Evolutionary conservation across 176 grass and related monocot species (phyloP).

Genomic region (Themeda triandra): DNA sequence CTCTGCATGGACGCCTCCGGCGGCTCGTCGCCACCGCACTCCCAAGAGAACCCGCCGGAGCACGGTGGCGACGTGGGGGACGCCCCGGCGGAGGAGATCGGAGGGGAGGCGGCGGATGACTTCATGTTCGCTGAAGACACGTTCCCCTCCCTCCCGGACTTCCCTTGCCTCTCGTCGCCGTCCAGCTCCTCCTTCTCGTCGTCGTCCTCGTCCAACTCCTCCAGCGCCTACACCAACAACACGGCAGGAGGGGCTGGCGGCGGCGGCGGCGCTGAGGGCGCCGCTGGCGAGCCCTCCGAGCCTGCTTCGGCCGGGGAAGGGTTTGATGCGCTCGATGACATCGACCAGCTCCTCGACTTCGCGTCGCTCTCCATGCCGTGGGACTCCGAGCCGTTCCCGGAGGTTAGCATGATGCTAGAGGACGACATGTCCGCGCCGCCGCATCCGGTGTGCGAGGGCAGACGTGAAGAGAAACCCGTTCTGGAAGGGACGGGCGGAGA

Average conservation of each 20-base stretch:
- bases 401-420: conserved; percentile 50
- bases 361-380: conserved; percentile 68
- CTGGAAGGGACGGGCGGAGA: neutral
- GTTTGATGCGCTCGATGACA: conserved; percentile 35
- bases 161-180: conserved; percentile 67
- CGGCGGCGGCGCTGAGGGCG: neutral
- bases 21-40: conserved; percentile 32
- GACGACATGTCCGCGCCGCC: conserved; percentile 24
- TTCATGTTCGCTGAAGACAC: conserved; percentile 71
- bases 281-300: neutral
- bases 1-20: conserved; percentile 59
- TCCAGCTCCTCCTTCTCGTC: conserved; percentile 56
- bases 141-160: conserved; percentile 66
- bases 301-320: conserved; percentile 21
- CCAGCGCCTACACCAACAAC: conserved; percentile 39
- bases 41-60: conserved; percentile 27
- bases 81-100: conserved; percentile 30
- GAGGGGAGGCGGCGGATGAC: conserved; percentile 45
- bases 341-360: conserved; percentile 56
- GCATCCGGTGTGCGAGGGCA: neutral
- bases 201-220: conserved; percentile 55
- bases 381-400: conserved; percentile 63
- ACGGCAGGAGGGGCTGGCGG: neutral
- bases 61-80: conserved; percentile 24
- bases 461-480: neutral